phyloP scores from a whole-genome alignment of 2,329 filamentous ascomycete species.

The Scedosporium boydii region DNA sequence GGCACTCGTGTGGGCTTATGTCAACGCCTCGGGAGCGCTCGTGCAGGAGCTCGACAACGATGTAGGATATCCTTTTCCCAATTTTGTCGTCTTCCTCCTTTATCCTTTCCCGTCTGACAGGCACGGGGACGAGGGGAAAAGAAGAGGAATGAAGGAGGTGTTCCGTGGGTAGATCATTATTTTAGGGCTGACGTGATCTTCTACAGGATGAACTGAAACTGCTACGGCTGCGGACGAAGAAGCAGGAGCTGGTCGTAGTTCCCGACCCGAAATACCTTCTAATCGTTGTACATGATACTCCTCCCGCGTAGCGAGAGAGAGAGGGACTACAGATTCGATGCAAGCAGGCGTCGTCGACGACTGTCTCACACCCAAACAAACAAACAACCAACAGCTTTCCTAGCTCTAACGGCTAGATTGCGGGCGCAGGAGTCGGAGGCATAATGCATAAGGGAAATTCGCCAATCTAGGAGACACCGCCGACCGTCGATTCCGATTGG shows the following conservation, averaged over 20 bases:
- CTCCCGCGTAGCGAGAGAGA: slow-evolving; percentile 40
- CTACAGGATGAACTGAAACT: slow-evolving; percentile 65
- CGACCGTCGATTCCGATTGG: not conserved
- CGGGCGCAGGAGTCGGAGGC: not conserved
- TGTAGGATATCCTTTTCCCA: slow-evolving; percentile 27
- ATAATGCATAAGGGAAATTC: not conserved
- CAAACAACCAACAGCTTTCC: not conserved
- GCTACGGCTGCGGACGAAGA: slow-evolving; percentile 69
- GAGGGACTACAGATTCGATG: not conserved
- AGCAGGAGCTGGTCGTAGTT: slow-evolving; percentile 76
- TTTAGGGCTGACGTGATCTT: not conserved
- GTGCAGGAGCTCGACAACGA: slow-evolving; percentile 66
- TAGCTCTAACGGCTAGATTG: not conserved
- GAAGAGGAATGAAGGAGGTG: not conserved
- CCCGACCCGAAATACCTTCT: slow-evolving; percentile 72
- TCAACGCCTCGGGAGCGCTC: slow-evolving; percentile 57
- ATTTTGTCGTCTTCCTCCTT: not conserved
- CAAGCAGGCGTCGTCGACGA: too few relatives aligned
- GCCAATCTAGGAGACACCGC: not conserved
- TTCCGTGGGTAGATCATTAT: not conserved
- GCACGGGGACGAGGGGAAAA: not conserved
- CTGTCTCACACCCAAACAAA: too few relatives aligned
- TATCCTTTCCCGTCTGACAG: not conserved
- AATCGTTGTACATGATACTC: slow-evolving; percentile 74
- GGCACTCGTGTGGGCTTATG: slow-evolving; percentile 65